phyloP scores from a whole-genome alignment of 2,329 filamentous ascomycete species.

The Lasiodiplodia theobromae region DNA sequence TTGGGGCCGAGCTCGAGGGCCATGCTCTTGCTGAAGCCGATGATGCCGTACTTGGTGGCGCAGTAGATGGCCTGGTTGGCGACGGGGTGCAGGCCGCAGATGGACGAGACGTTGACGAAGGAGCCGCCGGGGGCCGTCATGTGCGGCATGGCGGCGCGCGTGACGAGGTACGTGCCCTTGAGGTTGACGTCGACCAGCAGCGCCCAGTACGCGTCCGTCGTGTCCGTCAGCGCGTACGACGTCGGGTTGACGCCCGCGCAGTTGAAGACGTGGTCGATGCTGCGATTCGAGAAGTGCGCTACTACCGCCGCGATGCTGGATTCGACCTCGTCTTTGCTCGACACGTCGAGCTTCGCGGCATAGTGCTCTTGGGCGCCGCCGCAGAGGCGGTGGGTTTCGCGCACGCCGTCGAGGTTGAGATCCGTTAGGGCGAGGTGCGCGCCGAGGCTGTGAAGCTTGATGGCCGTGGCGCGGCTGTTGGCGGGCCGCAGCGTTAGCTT shows the following conservation, averaged over 20 bases:
- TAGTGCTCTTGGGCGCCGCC: constrained; percentile 85
- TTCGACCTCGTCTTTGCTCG: constrained; percentile 83
- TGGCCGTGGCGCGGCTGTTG: constrained; percentile 23
- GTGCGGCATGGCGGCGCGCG: constrained; percentile 96
- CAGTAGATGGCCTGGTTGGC: constrained; percentile 99
- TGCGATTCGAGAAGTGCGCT: constrained; percentile 80
- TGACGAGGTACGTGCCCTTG: constrained; percentile 93
- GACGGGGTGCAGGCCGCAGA: constrained; percentile 97
- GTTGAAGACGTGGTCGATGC: constrained; percentile 94
- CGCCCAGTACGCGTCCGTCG: constrained; percentile 94
- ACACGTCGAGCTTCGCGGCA: constrained; percentile 84
- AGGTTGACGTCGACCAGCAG: constrained; percentile 91
- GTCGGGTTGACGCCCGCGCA: constrained; percentile 96
- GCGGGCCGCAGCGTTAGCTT: not conserved
- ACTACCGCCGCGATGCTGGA: not conserved
- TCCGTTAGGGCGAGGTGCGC: constrained; percentile 94
- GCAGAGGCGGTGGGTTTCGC: constrained; percentile 78
- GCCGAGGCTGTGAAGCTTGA: constrained; percentile 57
- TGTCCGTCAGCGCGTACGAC: constrained; percentile 89
- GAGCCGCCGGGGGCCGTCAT: constrained; percentile 98
- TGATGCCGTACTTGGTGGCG: constrained; percentile 74
- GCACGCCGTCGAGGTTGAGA: constrained; percentile 85
- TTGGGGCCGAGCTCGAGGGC: constrained; percentile 27
- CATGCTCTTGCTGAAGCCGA: constrained; percentile 75
- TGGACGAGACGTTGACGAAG: constrained; percentile 95